Evolutionary conservation across 257 asterid species (phyloP), one percentile per base, ranked within the genome.

Genomic region (Primulina tabacum): DNA sequence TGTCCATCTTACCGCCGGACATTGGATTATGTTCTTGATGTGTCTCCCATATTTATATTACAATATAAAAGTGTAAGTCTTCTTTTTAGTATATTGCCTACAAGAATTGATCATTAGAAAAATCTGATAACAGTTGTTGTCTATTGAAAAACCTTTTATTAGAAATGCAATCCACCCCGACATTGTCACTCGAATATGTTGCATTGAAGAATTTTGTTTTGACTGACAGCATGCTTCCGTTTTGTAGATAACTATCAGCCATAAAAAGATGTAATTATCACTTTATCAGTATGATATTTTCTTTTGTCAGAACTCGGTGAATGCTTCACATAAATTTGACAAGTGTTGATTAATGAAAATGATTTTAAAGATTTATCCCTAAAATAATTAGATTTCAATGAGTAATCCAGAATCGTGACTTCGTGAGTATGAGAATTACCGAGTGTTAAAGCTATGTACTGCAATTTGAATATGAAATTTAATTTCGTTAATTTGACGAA

Each of bases 11-110:
- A 57, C 87, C 73, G 70, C 90, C 5, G 89, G 96, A 71, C 96
- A 92, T 50, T 93, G 98, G 97, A n/a, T 79, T 64, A 87, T 90
- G 88, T 83, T 81, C 74, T 73, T 90, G 76, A 68, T 93, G 52
- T 88, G 92, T 68, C 80, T 86, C 30, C 98, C 98, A 16, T 83
- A 82, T 72, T 68, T 86, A 55, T 90, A 86, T 73, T 90, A 84
- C 79, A 78, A 89, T 68, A 55, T 78, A 11, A 82, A 72, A 76
- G 6, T 80, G 97, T 93, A 80, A 87, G 95, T 82, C 38, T 37
- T 58, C 40, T 65, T 74, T 52, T 61, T 16, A 24, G 6, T 59
- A 64, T 62, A 38, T 29, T 73, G 30, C 67, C 21, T 30, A 30
- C 16, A 56, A 62, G 64, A 71, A 57, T 38, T 30, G 24, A 0